Evolutionary conservation across 1,284 basidiomycete genomes (phyloP).

Genomic region (Cryptococcus floricola): DNA sequence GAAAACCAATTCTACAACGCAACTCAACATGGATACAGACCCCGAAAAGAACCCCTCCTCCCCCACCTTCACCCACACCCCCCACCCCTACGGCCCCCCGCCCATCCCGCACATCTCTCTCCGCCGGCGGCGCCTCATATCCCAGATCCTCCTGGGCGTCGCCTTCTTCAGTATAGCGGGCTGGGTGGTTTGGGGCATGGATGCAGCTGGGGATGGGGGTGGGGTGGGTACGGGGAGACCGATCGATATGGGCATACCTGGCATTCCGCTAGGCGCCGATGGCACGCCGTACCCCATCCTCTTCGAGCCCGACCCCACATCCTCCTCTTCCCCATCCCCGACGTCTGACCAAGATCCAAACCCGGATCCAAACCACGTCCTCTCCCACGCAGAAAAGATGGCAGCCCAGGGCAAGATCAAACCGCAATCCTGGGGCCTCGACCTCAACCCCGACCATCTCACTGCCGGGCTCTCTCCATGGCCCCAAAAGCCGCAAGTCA

Average conservation of each 20-base stretch:
- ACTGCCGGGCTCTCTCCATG: conserved; percentile 24
- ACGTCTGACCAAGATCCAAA: background rate
- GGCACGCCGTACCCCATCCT: background rate
- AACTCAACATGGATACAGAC: too few species aligned
- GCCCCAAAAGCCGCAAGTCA: conserved; percentile 16
- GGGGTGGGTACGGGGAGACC: background rate
- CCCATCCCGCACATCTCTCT: conserved; percentile 6
- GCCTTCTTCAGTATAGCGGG: conserved; percentile 9
- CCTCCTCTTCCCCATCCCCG: background rate
- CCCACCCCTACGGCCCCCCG: background rate
- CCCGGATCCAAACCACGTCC: background rate
- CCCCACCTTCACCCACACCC: background rate
- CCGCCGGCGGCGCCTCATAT: conserved; percentile 11
- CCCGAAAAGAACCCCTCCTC: too few species aligned
- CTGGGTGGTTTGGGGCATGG: conserved; percentile 3
- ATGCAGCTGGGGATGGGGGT: background rate
- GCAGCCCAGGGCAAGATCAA: conserved; percentile 7
- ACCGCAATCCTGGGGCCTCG: conserved; percentile 24
- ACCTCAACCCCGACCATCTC: conserved; percentile 22
- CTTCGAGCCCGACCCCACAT: background rate
- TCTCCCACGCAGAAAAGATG: conserved; percentile 12
- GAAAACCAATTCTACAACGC: too few species aligned
- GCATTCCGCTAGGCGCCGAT: background rate
- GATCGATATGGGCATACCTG: background rate
- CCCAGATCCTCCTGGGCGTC: background rate